Base-by-base conservation (phyloP, 2,329 filamentous ascomycete species). In the Trichoderma gracile region DNA sequence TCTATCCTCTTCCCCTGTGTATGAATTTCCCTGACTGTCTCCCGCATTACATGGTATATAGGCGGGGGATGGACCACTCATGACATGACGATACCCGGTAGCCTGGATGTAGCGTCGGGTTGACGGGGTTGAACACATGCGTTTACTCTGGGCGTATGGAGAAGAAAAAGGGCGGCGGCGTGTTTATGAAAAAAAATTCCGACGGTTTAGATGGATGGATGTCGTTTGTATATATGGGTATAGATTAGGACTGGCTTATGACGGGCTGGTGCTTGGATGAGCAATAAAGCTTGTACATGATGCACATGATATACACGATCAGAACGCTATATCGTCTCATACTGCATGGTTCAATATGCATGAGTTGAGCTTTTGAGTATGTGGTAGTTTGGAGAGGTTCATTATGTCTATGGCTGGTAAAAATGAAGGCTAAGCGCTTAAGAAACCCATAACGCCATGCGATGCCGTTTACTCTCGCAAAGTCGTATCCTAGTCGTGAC, bases 261-360 rank as follows among this genome's bases (percentile, higher is more conserved):
- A 65, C 23, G 27, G 50, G 40, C 63, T 60, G 2, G 46, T 25
- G 49, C 63, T 55, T 54, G 56, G 56, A 60, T 33, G 27, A 54
- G 56, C 56, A 65, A 65, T 65, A n/a, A n/a, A n/a, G n/a, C n/a
- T n/a, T n/a, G n/a, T n/a, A 65, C 46, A 60, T 19, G 55, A 53
- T 62, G 38, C 23, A 61, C 38, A 62, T 62, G 49, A 62, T 21
- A n/a, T n/a, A n/a, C n/a, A n/a, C n/a, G n/a, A n/a, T 53, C 17
- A 25, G n/a, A 33, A 9, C 21, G 1, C 5, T 12, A 15, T 9
- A 0, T 46, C 47, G 25, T n/a, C 49, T 52, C 1, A 19, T 19
- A 12, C n/a, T 30, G 33, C 10, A 19, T 14, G 47, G 0, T 19
- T 6, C 15, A 50, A n/a, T n/a, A 30, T 0, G 25, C 2, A 8